Conservation (phyloP, 352 stramenopile genomes). For the Phytopythium ostracodes region DNA sequence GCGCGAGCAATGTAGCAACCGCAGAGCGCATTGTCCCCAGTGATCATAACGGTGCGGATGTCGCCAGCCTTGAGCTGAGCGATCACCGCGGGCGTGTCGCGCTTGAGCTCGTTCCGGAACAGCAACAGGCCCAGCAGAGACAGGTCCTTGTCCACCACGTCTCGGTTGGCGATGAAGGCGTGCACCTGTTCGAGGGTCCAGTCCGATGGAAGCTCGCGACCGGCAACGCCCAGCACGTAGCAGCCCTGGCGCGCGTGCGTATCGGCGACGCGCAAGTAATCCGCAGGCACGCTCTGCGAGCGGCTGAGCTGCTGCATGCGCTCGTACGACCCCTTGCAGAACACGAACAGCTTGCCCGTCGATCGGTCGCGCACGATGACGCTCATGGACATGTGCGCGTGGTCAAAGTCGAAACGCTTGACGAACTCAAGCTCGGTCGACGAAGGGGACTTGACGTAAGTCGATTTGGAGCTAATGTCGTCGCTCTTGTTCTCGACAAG, state of each 20-base stretch:
- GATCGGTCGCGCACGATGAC: conserved; percentile 52
- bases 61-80: conserved; percentile 50
- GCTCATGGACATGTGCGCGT: conserved; percentile 79
- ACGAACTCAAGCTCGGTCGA: conserved; percentile 43
- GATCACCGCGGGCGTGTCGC: conserved; percentile 63
- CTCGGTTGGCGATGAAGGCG: conserved; percentile 45
- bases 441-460: conserved; percentile 13
- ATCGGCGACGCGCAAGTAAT: conserved; percentile 41
- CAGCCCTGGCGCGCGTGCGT: conserved; percentile 34
- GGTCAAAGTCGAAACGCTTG: conserved; percentile 86
- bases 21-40: conserved; percentile 65
- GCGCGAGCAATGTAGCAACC: conserved; percentile 45
- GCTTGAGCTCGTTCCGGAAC: conserved; percentile 83
- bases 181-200: conserved; percentile 32
- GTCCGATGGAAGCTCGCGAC: conserved; percentile 23
- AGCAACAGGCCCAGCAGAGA: conserved; percentile 69
- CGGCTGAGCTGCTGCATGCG: conserved; percentile 52
- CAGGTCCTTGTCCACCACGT: conserved; percentile 69
- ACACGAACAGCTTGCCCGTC: conserved; percentile 43
- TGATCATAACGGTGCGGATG: conserved; percentile 77
- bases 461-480: not conserved
- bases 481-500: conserved; percentile 22
- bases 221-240: conserved; percentile 72
- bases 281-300: conserved; percentile 38
- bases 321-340: conserved; percentile 80